A percentile compares a stretch with the other conserved stretches of the same genome.
phyloP scores from a whole-genome alignment of 148 eudicot genomes.

The Agrostemma githago region DNA sequence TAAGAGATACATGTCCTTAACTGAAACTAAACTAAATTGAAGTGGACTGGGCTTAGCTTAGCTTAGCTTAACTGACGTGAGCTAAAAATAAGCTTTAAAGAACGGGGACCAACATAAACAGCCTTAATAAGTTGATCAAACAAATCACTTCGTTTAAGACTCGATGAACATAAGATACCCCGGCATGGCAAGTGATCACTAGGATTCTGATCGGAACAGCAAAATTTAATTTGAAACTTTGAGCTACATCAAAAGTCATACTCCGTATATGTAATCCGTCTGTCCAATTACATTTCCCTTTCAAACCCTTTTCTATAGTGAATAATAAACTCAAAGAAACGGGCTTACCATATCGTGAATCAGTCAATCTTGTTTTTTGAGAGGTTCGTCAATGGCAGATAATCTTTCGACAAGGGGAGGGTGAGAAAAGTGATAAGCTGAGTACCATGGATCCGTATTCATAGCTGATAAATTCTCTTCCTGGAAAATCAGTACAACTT shows the following conservation, averaged over 20 bases:
- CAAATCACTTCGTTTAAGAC: not conserved
- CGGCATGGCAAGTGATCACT: not conserved
- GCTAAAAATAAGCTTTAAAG: no score
- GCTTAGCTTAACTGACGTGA: no score
- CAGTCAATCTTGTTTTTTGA: constrained; percentile 61
- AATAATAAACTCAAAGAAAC: not conserved
- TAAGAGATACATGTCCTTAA: not conserved
- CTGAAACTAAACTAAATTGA: no score
- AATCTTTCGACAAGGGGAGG: constrained; percentile 97
- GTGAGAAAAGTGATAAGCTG: constrained; percentile 95
- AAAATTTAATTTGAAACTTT: not conserved
- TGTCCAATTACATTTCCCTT: constrained; percentile 3
- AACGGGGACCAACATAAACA: not conserved
- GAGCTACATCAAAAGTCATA: constrained; percentile 22
- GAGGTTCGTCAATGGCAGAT: constrained; percentile 67
- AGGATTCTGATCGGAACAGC: not conserved
- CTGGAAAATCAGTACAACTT: constrained; percentile 34
- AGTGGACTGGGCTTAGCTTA: no score
- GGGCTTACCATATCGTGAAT: not conserved
- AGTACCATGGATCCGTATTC: constrained; percentile 98
- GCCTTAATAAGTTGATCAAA: not conserved
- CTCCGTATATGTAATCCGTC: not conserved
- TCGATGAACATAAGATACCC: not conserved
- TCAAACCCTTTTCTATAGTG: not conserved
- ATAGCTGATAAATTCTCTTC: constrained; percentile 93